Base-by-base conservation (phyloP, 352 stramenopile species). In the Saprolegnia parasitica region DNA sequence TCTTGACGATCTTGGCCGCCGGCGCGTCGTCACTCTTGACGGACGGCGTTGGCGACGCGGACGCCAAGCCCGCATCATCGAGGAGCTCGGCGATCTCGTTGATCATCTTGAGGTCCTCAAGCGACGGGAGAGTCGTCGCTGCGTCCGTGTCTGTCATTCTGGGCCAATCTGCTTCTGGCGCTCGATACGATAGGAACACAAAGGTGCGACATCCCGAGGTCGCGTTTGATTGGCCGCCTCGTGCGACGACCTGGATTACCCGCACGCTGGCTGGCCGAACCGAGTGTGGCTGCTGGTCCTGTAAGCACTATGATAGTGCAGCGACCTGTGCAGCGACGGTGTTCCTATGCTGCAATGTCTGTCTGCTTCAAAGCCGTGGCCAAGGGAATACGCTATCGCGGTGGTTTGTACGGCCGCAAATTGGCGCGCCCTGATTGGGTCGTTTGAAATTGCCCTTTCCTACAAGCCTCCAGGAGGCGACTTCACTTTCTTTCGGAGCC, bases 1-100 rank as follows among this genome's bases (percentile, higher is more conserved):
- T 21, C 52, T 60, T 60, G 52, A 60, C 52, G 8, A 60, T n/a
- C 35, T 60, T 60, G 52, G 20, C 52, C 24, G 47, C n/a, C 11
- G 35, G 24, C 16, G 52, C 52, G 11, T 60, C 52, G 35, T 60
- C 52, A 11, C 52, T 60, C 20, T 60, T 35, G 24, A 24, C n/a
- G 11, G 52, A 60, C 24, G 24, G 52, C 13, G 11, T 40, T 8
- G 52, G 52, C 9, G 52, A 60, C 10, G 42, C 10, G 35, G 24
- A 42, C 24, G 52, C 11, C 35, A 60, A 60, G 24, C 52, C 52
- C 13, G 52, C 52, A 9, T 60, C 24, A 9, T 60, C 52, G 20
- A 60, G 52, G 3, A 60, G 52, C 11, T 4, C 52, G 3, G 52
- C 52, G 35, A 60, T 60, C n/a, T 60, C 52, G 35, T 60, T 60